A percentile compares a stretch with the other conserved stretches of the same genome.
Evolutionary conservation across 805 yeast genomes (phyloP).

Genomic region (Teunomyces stri): DNA sequence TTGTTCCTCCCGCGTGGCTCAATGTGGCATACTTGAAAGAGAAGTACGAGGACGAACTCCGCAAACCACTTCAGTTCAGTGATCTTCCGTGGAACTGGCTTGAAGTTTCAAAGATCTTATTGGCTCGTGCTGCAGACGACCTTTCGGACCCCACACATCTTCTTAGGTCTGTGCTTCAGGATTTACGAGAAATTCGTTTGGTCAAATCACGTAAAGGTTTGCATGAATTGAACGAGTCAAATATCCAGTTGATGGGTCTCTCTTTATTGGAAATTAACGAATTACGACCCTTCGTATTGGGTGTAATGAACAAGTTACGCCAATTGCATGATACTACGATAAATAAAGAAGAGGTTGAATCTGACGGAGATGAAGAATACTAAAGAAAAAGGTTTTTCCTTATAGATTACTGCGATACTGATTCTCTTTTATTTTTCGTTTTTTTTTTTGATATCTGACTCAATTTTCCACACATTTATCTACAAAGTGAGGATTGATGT

Average conservation of each 20-base stretch:
- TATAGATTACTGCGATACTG: not conserved
- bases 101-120: constrained; percentile 68
- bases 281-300: constrained; percentile 75
- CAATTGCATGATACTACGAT: constrained; percentile 41
- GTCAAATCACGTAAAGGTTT: constrained; percentile 82
- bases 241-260: constrained; percentile 78
- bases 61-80: constrained; percentile 57
- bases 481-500: not conserved
- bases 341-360: constrained; percentile 9
- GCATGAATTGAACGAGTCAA: constrained; percentile 72
- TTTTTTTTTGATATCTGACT: not conserved
- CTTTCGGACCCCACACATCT: constrained; percentile 69
- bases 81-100: constrained; percentile 87
- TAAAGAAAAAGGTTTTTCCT: not conserved
- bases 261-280: constrained; percentile 86
- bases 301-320: constrained; percentile 76
- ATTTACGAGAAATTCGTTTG: constrained; percentile 77
- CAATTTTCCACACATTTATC: not conserved
- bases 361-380: constrained; percentile 10
- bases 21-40: constrained; percentile 50
- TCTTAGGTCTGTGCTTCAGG: constrained; percentile 71
- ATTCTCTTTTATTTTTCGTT: not conserved
- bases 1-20: constrained; percentile 87
- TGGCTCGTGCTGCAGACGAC: constrained; percentile 76
- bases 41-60: constrained; percentile 65